These are phyloP conservation scores for Avena atlantica DNA, from an alignment of 176 grass and related monocot genomes.

Conservation along the genomic window DNA sequence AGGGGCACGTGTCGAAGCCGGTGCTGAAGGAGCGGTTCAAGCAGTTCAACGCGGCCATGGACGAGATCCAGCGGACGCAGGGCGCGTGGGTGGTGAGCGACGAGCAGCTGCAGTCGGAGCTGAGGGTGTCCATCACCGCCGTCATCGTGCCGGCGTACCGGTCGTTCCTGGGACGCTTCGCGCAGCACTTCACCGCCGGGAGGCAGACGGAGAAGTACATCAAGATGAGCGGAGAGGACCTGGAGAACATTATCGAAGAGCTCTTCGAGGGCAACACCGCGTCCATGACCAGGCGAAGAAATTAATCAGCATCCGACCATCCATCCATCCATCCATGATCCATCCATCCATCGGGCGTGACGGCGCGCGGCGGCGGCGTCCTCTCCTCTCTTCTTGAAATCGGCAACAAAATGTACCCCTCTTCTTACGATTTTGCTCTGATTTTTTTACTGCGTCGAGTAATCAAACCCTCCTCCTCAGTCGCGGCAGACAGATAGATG, in stretches of 20 bases:
- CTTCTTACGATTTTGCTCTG: slow-evolving; percentile 28
- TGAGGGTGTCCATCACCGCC: slow-evolving; percentile 78
- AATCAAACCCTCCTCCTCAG: neutral
- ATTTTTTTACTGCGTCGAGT: slow-evolving; percentile 3
- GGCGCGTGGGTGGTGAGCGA: slow-evolving; percentile 83
- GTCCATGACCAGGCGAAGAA: slow-evolving; percentile 75
- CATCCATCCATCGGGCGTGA: neutral
- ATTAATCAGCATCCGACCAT: neutral
- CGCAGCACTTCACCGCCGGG: slow-evolving; percentile 59
- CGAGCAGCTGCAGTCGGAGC: slow-evolving; percentile 96
- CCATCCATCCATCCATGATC: neutral
- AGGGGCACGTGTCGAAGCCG: slow-evolving; percentile 66
- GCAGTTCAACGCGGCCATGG: slow-evolving; percentile 85
- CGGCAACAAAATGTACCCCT: slow-evolving; percentile 31
- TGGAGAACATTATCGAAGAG: slow-evolving; percentile 85
- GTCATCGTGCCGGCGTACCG: slow-evolving; percentile 91
- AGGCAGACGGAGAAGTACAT: slow-evolving; percentile 89
- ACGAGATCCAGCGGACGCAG: slow-evolving; percentile 91
- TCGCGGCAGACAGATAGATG: slow-evolving; percentile 30
- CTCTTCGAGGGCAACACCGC: slow-evolving; percentile 76
- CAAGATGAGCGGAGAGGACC: slow-evolving; percentile 76
- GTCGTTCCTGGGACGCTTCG: slow-evolving; percentile 72
- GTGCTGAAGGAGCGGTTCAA: slow-evolving; percentile 93
- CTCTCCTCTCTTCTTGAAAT: neutral
- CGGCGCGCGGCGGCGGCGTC: too few species aligned